Conservation (phyloP, 2,329 filamentous ascomycete genomes). For the Didymella arachidicola region DNA sequence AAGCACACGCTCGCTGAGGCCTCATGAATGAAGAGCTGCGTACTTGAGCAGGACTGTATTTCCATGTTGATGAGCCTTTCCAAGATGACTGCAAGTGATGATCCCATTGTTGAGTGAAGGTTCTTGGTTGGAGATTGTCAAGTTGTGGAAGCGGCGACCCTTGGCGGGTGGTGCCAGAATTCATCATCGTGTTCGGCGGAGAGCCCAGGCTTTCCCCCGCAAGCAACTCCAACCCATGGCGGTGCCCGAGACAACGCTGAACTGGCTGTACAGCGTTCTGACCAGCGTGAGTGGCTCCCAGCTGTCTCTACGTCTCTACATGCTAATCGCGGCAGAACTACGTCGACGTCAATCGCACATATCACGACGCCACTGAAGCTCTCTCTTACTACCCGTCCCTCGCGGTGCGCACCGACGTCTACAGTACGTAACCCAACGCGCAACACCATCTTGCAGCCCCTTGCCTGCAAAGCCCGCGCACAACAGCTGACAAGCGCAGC, state of each 20-base stretch:
- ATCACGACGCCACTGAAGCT: constrained; percentile 86
- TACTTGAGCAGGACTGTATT: background rate
- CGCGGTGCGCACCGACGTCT: constrained; percentile 88
- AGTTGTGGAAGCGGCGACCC: constrained; percentile 5
- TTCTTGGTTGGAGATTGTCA: too few species aligned
- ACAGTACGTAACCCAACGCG: constrained; percentile 69
- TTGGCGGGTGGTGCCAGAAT: constrained; percentile 1
- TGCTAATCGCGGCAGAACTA: constrained; percentile 72
- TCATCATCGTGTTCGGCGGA: constrained; percentile 1
- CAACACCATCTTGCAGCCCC: constrained; percentile 1
- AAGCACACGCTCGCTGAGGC: constrained; percentile 38
- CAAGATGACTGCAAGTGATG: background rate
- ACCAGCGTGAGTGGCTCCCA: constrained; percentile 54
- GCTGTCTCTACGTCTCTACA: background rate
- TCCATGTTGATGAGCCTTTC: background rate
- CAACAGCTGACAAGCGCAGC: constrained; percentile 61
- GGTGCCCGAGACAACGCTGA: constrained; percentile 87
- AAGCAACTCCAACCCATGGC: constrained; percentile 54
- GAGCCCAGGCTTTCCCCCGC: constrained; percentile 38
- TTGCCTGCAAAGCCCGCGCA: background rate
- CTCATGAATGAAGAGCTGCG: constrained; percentile 11
- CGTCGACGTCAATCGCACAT: constrained; percentile 88
- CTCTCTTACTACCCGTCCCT: constrained; percentile 82
- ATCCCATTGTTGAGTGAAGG: background rate
- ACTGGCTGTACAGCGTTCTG: constrained; percentile 93